Evolutionary conservation across 495 filamentous ascomycete genomes (phyloP).

Genomic region (Aspergillus ellipticus): DNA sequence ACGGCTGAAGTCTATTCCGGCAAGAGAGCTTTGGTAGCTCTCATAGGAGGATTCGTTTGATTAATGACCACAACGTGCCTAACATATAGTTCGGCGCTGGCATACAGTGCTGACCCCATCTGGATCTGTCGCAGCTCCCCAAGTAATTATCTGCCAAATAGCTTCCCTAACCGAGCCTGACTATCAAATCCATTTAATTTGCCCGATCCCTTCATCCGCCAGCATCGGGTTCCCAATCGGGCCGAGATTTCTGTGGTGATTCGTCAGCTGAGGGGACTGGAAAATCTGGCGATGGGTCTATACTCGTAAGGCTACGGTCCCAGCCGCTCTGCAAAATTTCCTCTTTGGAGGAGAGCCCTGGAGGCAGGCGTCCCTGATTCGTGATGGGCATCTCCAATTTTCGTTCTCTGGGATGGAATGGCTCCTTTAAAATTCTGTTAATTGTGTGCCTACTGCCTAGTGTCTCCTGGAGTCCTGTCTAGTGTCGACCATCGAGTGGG

Average conservation of each 20-base stretch:
- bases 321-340: slow-evolving; percentile 10
- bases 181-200: background rate
- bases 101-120: background rate
- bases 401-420: background rate
- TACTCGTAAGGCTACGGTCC: slow-evolving; percentile 15
- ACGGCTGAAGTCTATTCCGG: slow-evolving; percentile 4
- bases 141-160: background rate
- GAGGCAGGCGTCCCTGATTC: background rate
- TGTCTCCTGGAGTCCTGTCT: background rate
- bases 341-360: background rate
- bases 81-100: background rate
- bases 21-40: background rate
- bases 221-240: background rate
- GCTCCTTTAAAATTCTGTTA: background rate
- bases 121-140: background rate
- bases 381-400: background rate
- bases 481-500: background rate
- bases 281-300: slow-evolving; percentile 7
- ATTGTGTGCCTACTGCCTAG: background rate
- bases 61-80: background rate
- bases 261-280: slow-evolving; percentile 3
- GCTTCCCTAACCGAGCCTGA: background rate
- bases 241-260: background rate
- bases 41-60: background rate
- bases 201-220: background rate